Evolutionary conservation across 2,329 filamentous ascomycete genomes (phyloP).

Genomic region (Fusarium domesticum): DNA sequence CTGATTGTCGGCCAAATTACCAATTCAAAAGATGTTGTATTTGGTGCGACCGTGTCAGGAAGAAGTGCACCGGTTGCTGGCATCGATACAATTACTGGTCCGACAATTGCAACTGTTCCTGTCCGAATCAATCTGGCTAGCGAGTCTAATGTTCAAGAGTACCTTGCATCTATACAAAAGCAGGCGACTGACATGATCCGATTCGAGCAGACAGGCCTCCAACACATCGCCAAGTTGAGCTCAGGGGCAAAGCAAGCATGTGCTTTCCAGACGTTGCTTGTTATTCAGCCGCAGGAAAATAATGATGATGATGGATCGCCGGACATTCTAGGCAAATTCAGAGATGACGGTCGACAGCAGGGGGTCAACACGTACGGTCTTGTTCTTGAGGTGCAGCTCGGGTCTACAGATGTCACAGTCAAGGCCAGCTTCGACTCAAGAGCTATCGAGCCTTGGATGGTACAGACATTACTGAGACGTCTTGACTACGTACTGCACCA

Average conservation of each 20-base stretch:
- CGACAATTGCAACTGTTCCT: slow-evolving; percentile 36
- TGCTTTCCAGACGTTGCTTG: slow-evolving; percentile 12
- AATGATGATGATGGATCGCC: background rate
- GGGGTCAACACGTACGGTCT: slow-evolving; percentile 6
- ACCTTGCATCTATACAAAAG: slow-evolving; percentile 35
- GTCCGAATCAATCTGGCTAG: slow-evolving; percentile 27
- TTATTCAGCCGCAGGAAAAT: slow-evolving; percentile 1
- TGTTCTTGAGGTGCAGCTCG: slow-evolving; percentile 1
- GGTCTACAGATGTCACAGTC: background rate
- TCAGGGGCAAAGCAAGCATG: slow-evolving; percentile 1
- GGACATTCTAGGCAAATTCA: background rate
- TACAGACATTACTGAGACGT: background rate
- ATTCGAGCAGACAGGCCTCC: slow-evolving; percentile 18
- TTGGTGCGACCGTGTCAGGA: slow-evolving; percentile 26
- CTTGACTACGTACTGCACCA: background rate
- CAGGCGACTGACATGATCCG: slow-evolving; percentile 13
- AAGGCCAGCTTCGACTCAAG: background rate
- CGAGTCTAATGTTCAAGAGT: slow-evolving; percentile 33
- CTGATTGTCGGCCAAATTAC: slow-evolving; percentile 19
- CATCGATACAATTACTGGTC: slow-evolving; percentile 23
- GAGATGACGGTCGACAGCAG: background rate
- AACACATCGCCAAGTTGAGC: slow-evolving; percentile 16
- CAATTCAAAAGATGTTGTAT: slow-evolving; percentile 20
- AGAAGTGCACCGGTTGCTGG: slow-evolving; percentile 22
- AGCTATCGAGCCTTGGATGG: background rate